Conservation (phyloP, 1,284 basidiomycete species). For the Ustilago bromivora region DNA sequence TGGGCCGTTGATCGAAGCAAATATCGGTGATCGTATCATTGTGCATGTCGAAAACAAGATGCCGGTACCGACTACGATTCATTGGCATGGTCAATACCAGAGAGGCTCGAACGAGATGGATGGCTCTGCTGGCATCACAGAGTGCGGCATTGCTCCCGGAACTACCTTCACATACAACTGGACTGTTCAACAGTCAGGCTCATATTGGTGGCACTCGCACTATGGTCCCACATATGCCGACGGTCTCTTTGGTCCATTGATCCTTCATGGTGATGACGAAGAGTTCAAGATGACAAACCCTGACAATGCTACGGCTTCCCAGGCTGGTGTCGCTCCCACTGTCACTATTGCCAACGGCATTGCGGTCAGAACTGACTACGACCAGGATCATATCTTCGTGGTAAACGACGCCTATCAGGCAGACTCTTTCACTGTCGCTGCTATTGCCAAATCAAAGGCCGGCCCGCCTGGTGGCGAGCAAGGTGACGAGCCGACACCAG, state of each 20-base stretch:
- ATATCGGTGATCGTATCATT: slow-evolving; percentile 59
- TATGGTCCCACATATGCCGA: slow-evolving; percentile 59
- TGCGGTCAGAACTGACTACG: slow-evolving; percentile 51
- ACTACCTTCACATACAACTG: slow-evolving; percentile 55
- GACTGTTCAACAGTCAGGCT: slow-evolving; percentile 68
- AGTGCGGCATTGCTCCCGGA: slow-evolving; percentile 65
- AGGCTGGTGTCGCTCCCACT: slow-evolving; percentile 4
- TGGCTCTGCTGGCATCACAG: slow-evolving; percentile 60
- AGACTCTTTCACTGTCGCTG: slow-evolving; percentile 54
- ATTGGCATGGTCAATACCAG: slow-evolving; percentile 68
- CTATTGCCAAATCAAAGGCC: slow-evolving; percentile 33
- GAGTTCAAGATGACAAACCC: slow-evolving; percentile 37
- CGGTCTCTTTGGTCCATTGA: slow-evolving; percentile 64
- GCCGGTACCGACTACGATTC: slow-evolving; percentile 42
- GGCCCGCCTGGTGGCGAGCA: slow-evolving; percentile 53
- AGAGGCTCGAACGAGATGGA: slow-evolving; percentile 61
- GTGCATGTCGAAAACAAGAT: slow-evolving; percentile 58
- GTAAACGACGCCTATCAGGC: slow-evolving; percentile 62
- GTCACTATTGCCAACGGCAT: slow-evolving; percentile 33
- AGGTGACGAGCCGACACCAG: slow-evolving; percentile 64
- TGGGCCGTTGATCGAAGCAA: slow-evolving; percentile 57
- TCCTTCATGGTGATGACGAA: slow-evolving; percentile 67
- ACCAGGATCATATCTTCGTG: slow-evolving; percentile 58
- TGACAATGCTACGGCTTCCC: slow-evolving; percentile 13
- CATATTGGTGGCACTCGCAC: slow-evolving; percentile 71